A percentile compares a stretch with the other conserved stretches of the same genome.
Conservation (phyloP, 352 stramenopile species). For the Phytophthora crassamura region DNA sequence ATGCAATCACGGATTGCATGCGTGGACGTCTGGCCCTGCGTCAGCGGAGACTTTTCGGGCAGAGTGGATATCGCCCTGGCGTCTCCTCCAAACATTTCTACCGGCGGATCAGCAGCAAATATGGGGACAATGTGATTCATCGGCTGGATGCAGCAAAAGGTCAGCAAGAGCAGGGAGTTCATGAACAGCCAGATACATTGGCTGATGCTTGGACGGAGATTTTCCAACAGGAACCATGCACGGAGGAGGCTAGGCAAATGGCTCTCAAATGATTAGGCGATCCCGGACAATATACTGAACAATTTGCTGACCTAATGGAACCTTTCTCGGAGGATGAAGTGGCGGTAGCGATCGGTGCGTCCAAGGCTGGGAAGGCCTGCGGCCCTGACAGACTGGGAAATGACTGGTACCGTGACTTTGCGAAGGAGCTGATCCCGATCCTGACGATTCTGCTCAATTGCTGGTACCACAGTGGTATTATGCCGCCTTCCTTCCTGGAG, state of each 20-base stretch:
- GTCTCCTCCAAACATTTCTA: neutral
- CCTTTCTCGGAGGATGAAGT: neutral
- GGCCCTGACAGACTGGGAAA: constrained; percentile 11
- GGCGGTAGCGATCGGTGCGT: neutral
- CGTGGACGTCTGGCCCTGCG: too few species aligned
- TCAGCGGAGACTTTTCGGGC: too few species aligned
- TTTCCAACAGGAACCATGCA: too few species aligned
- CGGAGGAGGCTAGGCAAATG: too few species aligned
- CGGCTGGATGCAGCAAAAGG: neutral
- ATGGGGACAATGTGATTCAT: constrained; percentile 4
- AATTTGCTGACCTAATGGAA: neutral
- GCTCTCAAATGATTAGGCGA: too few species aligned
- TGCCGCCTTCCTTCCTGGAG: neutral
- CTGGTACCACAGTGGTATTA: neutral
- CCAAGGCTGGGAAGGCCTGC: constrained; percentile 5
- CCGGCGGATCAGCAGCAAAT: neutral
- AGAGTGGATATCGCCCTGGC: too few species aligned
- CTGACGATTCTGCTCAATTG: neutral
- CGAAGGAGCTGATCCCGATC: neutral
- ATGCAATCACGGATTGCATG: too few species aligned
- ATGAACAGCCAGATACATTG: constrained; percentile 1
- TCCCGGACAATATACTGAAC: neutral
- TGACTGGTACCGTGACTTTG: constrained; percentile 7
- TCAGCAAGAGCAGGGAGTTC: neutral
- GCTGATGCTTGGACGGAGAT: neutral